phyloP scores from a whole-genome alignment of 2,329 filamentous ascomycete genomes.

The Botryotinia calthae region DNA sequence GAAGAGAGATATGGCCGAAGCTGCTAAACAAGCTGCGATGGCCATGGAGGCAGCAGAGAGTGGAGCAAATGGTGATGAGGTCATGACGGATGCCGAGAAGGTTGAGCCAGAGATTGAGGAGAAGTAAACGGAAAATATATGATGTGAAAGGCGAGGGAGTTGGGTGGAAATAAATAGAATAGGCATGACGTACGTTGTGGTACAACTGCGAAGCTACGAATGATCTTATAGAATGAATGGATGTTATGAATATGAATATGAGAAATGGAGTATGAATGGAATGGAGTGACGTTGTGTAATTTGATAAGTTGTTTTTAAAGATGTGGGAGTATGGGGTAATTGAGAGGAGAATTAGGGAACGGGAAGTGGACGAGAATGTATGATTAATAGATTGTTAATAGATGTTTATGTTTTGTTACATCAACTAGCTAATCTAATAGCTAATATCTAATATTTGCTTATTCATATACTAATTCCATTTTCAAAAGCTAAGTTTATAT shows the following conservation, averaged over 20 bases:
- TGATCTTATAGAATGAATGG: constrained; percentile 17
- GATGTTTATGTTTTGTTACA: neutral
- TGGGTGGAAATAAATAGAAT: constrained; percentile 17
- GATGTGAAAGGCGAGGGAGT: neutral
- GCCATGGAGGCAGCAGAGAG: constrained; percentile 38
- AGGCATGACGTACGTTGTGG: constrained; percentile 2
- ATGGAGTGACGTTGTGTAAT: neutral
- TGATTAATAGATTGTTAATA: neutral
- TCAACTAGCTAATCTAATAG: neutral
- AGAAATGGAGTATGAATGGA: neutral
- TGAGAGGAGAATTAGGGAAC: neutral
- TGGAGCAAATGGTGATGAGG: constrained; percentile 54
- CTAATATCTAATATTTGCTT: neutral
- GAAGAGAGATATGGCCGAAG: constrained; percentile 51
- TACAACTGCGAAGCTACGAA: constrained; percentile 8
- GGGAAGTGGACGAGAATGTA: neutral
- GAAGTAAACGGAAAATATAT: constrained; percentile 23
- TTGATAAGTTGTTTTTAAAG: neutral
- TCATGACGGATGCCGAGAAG: constrained; percentile 57
- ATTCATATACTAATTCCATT: neutral
- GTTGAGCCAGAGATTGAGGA: constrained; percentile 34
- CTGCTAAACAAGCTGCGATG: constrained; percentile 48
- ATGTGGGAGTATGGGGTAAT: neutral
- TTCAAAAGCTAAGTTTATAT: too few relatives aligned
- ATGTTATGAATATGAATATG: constrained; percentile 12